Conservation (phyloP, 1,284 basidiomycete species). For the Thelephora terrestris region DNA sequence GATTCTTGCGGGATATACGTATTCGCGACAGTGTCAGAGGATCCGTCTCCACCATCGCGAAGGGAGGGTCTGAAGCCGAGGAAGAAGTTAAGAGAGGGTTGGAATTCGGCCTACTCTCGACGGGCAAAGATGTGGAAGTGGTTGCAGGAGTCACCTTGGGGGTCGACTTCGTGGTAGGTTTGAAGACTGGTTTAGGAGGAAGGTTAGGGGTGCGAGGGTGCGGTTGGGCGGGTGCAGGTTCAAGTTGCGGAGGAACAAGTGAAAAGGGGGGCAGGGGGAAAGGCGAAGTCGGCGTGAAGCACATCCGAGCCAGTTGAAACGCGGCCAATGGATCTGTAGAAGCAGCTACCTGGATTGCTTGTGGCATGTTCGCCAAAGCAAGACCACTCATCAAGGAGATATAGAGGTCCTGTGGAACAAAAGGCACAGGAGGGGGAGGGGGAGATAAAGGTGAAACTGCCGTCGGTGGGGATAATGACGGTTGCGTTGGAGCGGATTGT, state of each 20-base stretch:
- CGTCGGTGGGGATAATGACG: too few species aligned
- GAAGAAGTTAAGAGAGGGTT: too few species aligned
- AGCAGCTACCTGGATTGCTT: background rate
- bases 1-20: background rate
- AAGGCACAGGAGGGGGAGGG: background rate
- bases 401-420: background rate
- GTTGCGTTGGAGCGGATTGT: background rate
- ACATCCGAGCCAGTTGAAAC: background rate
- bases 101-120: too few species aligned
- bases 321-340: background rate
- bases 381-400: background rate
- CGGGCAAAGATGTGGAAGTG: too few species aligned
- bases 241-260: background rate
- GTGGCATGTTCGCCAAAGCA: background rate
- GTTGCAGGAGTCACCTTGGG: too few species aligned
- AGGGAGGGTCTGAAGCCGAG: too few species aligned
- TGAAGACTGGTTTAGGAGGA: too few species aligned
- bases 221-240: background rate
- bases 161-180: too few species aligned
- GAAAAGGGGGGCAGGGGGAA: background rate
- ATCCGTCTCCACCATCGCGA: background rate
- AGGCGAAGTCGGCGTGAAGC: background rate
- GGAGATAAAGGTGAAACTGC: background rate
- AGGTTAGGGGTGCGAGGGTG: too few species aligned
- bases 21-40: background rate